A percentile compares a stretch with the other conserved stretches of the same genome.
These are phyloP conservation scores for Anthostomella pinea DNA, from an alignment of 2,329 filamentous ascomycete genomes.

Conservation along the genomic window DNA sequence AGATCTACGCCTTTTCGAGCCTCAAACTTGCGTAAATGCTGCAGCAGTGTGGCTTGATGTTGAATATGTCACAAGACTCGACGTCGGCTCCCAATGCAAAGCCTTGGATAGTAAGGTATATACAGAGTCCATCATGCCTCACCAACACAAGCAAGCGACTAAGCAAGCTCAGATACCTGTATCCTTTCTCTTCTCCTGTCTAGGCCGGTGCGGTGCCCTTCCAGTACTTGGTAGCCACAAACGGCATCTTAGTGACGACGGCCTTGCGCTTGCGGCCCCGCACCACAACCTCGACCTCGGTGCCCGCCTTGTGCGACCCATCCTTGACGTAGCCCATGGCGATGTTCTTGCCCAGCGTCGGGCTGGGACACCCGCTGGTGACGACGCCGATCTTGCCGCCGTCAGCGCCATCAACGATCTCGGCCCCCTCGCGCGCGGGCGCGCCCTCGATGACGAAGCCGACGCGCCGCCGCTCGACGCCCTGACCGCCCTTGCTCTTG, in stretches of 20 bases:
- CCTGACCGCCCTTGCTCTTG: constrained; percentile 67
- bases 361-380: constrained; percentile 88
- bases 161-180: too few relatives aligned
- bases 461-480: constrained; percentile 70
- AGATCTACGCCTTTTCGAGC: too few relatives aligned
- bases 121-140: too few relatives aligned
- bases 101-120: too few relatives aligned
- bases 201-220: constrained; percentile 36
- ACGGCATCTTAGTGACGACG: constrained; percentile 83
- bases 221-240: constrained; percentile 76
- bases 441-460: constrained; percentile 82
- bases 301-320: constrained; percentile 79
- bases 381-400: constrained; percentile 70
- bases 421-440: constrained; percentile 83
- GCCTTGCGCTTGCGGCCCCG: constrained; percentile 74
- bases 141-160: too few relatives aligned
- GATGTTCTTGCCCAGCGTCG: constrained; percentile 83
- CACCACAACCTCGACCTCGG: constrained; percentile 74
- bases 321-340: constrained; percentile 91
- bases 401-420: constrained; percentile 60
- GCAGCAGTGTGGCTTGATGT: too few relatives aligned
- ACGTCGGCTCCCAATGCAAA: too few relatives aligned
- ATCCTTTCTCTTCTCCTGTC: too few relatives aligned
- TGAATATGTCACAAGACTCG: too few relatives aligned
- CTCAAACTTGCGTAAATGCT: too few relatives aligned